phyloP scores from a whole-genome alignment of 2,329 filamentous ascomycete species.

The Ophiostoma australiae region DNA sequence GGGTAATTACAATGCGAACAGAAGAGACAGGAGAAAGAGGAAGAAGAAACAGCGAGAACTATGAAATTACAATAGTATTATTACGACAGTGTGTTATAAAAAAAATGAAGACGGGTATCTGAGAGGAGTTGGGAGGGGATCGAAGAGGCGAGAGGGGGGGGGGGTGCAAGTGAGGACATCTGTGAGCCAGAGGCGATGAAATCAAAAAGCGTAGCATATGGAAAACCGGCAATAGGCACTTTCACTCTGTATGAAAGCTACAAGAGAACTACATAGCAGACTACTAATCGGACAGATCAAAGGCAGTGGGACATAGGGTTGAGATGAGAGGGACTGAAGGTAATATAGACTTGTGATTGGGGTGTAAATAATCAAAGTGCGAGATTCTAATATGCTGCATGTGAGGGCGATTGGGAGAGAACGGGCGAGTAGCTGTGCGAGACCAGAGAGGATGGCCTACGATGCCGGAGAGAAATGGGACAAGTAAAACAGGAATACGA shows the following conservation, averaged over 20 bases:
- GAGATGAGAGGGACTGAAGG: neutral
- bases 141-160: neutral
- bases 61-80: neutral
- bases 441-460: slow-evolving; percentile 6
- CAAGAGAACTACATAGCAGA: too few relatives aligned
- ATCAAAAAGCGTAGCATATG: neutral
- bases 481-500: slow-evolving; percentile 10
- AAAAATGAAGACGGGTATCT: neutral
- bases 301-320: neutral
- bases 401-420: neutral
- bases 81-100: neutral
- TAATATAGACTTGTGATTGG: neutral
- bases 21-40: neutral
- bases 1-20: neutral
- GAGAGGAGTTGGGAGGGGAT: neutral
- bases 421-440: neutral
- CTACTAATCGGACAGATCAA: neutral
- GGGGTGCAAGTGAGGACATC: neutral
- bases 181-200: neutral
- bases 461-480: slow-evolving; percentile 5
- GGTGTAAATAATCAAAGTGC: neutral
- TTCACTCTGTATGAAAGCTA: neutral
- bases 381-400: neutral
- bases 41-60: neutral
- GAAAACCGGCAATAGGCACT: neutral